phyloP scores from a whole-genome alignment of 768 basidiomycete species.

The Lactarius akahatsu region DNA sequence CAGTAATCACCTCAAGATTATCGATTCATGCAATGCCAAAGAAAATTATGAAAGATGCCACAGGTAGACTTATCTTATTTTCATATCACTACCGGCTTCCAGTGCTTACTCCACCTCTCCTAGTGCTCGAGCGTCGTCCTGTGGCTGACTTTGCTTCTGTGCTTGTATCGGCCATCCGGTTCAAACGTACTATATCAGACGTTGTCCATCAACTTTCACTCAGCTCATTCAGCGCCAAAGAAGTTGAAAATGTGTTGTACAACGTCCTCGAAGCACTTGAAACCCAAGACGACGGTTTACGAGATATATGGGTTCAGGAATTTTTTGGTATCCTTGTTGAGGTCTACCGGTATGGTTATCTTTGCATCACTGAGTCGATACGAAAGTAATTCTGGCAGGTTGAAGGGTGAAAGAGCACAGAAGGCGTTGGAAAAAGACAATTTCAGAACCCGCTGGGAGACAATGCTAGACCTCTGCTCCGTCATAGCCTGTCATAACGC shows the following conservation, averaged over 20 bases:
- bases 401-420: slow-evolving; percentile 34
- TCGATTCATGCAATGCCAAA: slow-evolving; percentile 25
- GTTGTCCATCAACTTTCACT: slow-evolving; percentile 54
- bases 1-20: slow-evolving; percentile 19
- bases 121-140: slow-evolving; percentile 24
- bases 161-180: slow-evolving; percentile 46
- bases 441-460: slow-evolving; percentile 52
- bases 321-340: slow-evolving; percentile 50
- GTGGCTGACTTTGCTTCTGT: slow-evolving; percentile 25
- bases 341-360: slow-evolving; percentile 37
- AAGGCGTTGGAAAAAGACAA: slow-evolving; percentile 41
- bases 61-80: slow-evolving; percentile 25
- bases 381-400: slow-evolving; percentile 32
- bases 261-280: slow-evolving; percentile 50
- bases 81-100: neutral
- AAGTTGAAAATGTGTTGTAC: slow-evolving; percentile 49
- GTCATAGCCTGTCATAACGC: slow-evolving; percentile 57
- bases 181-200: slow-evolving; percentile 56
- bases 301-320: slow-evolving; percentile 48
- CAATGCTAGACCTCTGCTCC: slow-evolving; percentile 67
- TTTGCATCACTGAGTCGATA: neutral
- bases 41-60: neutral
- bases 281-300: slow-evolving; percentile 40
- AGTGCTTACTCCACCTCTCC: slow-evolving; percentile 5
- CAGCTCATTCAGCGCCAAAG: slow-evolving; percentile 41